phyloP scores from a whole-genome alignment of 495 filamentous ascomycete species.

The Talaromyces ruber region DNA sequence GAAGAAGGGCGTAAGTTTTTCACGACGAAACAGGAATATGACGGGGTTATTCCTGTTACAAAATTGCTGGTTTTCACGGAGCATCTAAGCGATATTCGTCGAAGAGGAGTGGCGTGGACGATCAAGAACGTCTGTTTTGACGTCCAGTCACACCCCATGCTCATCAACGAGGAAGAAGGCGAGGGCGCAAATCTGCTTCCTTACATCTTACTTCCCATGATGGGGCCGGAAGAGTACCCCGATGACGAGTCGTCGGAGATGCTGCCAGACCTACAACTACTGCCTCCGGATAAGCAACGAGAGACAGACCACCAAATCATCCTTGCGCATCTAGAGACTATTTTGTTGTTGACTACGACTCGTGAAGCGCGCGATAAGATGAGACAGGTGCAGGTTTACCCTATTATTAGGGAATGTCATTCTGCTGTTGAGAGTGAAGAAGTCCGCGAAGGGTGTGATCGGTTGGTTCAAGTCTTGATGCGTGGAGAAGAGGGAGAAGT shows the following conservation, averaged over 20 bases:
- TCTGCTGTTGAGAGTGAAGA: conserved; percentile 67
- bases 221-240: conserved; percentile 47
- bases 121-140: conserved; percentile 83
- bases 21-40: conserved; percentile 61
- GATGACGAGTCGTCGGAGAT: conserved; percentile 68
- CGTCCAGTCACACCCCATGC: conserved; percentile 56
- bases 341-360: conserved; percentile 75
- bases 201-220: conserved; percentile 69
- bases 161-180: conserved; percentile 61
- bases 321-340: conserved; percentile 77
- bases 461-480: conserved; percentile 89
- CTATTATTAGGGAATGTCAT: conserved; percentile 82
- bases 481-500: conserved; percentile 52
- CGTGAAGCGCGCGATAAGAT: conserved; percentile 63
- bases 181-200: conserved; percentile 63
- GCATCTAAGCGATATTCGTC: conserved; percentile 65
- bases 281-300: conserved; percentile 78
- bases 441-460: conserved; percentile 77
- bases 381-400: conserved; percentile 73
- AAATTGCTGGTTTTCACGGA: conserved; percentile 92
- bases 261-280: conserved; percentile 77
- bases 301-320: conserved; percentile 69
- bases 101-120: conserved; percentile 83
- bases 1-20: conserved; percentile 70
- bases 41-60: conserved; percentile 69